phyloP scores from a whole-genome alignment of 805 yeast genomes.

The Lipomyces mesembrius region DNA sequence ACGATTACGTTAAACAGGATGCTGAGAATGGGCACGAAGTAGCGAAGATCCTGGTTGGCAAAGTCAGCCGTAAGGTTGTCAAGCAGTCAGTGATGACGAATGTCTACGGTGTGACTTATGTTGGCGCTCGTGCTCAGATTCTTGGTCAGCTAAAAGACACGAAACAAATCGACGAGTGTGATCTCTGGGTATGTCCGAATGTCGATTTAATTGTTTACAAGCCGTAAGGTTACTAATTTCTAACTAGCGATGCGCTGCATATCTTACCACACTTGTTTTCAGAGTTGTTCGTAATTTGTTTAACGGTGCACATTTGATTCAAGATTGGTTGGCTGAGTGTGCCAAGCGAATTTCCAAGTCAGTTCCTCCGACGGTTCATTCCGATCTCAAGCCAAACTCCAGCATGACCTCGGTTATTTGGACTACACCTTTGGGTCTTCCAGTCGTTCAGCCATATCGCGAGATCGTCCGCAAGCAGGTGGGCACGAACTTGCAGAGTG shows the following conservation, averaged over 20 bases:
- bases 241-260: constrained; percentile 50
- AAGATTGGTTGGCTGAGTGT: constrained; percentile 92
- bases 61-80: constrained; percentile 82
- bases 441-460: constrained; percentile 97
- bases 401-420: constrained; percentile 90
- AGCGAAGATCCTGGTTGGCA: constrained; percentile 57
- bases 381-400: constrained; percentile 44
- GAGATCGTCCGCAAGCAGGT: constrained; percentile 66
- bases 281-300: constrained; percentile 83
- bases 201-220: neutral
- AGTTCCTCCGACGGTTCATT: constrained; percentile 65
- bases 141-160: constrained; percentile 71
- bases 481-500: constrained; percentile 82
- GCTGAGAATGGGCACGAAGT: constrained; percentile 39
- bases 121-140: constrained; percentile 92
- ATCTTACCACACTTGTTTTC: constrained; percentile 78
- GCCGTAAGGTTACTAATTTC: neutral
- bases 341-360: constrained; percentile 82
- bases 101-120: constrained; percentile 93
- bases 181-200: constrained; percentile 50
- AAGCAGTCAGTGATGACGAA: constrained; percentile 98
- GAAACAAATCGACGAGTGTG: constrained; percentile 55
- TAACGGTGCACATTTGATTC: constrained; percentile 90
- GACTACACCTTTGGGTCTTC: constrained; percentile 95
- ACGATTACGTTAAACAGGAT: constrained; percentile 55